These are phyloP conservation scores for Diplotaxis tenuifolia DNA, from an alignment of 345 rosid genomes.

Conservation along the genomic window DNA sequence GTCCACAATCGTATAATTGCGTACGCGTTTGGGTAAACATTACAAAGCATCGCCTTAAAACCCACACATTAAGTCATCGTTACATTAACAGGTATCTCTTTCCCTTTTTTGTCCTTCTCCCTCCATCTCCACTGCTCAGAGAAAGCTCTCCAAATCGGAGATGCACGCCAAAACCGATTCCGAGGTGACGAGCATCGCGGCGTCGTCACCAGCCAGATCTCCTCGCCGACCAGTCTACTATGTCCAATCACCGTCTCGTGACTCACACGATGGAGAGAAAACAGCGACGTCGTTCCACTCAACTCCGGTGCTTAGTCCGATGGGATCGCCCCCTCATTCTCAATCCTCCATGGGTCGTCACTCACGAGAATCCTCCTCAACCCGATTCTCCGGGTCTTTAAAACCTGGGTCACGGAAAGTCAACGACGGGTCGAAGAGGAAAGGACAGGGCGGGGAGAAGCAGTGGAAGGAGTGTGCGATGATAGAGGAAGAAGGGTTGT, in stretches of 20 bases:
- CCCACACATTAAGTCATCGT: constrained; percentile 1
- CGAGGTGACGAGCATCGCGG: constrained; percentile 90
- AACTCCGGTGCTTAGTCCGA: constrained; percentile 83
- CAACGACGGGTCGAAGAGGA: constrained; percentile 52
- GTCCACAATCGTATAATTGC: not conserved
- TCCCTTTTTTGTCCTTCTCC: constrained; percentile 1
- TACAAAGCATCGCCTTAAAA: constrained; percentile 4
- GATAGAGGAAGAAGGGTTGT: constrained; percentile 95
- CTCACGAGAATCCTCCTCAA: constrained; percentile 88
- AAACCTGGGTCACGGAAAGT: constrained; percentile 92
- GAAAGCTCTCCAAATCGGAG: constrained; percentile 1
- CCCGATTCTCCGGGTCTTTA: constrained; percentile 80
- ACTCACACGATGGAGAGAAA: constrained; percentile 98
- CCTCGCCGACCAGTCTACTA: constrained; percentile 89
- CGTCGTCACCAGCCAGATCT: constrained; percentile 87
- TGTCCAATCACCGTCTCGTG: constrained; percentile 93
- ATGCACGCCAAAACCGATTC: constrained; percentile 98
- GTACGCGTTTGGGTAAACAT: constrained; percentile 8
- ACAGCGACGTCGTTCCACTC: constrained; percentile 93
- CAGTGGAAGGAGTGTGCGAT: constrained; percentile 71
- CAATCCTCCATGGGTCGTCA: constrained; percentile 89
- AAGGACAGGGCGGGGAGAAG: constrained; percentile 60
- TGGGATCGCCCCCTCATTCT: constrained; percentile 92
- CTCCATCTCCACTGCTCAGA: constrained; percentile 1
- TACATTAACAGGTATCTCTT: not conserved